A percentile compares a stretch with the other conserved stretches of the same genome.
Evolutionary conservation across 2,329 filamentous ascomycete genomes (phyloP).

Genomic region (Ceratocystis huliohia): DNA sequence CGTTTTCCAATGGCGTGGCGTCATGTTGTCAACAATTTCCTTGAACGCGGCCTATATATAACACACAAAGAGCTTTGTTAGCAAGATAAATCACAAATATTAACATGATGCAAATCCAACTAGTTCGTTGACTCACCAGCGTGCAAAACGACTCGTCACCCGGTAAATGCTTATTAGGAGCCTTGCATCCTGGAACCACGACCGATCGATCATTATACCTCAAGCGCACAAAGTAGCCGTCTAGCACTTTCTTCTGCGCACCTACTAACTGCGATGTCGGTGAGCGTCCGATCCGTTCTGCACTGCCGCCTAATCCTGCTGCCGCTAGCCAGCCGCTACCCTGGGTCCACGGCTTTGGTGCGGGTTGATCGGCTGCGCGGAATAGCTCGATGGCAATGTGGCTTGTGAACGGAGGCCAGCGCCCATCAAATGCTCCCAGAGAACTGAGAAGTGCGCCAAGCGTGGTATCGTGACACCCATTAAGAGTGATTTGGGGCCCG

Average conservation of each 20-base stretch:
- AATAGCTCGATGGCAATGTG: slow-evolving; percentile 89
- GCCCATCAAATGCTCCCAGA: slow-evolving; percentile 61
- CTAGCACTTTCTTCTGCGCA: slow-evolving; percentile 46
- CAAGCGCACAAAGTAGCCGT: slow-evolving; percentile 75
- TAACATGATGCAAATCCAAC: not conserved
- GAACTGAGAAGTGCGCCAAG: slow-evolving; percentile 66
- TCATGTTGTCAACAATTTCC: slow-evolving; percentile 78
- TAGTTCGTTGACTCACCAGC: slow-evolving; percentile 42
- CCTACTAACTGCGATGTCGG: slow-evolving; percentile 40
- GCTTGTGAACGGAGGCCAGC: slow-evolving; percentile 89
- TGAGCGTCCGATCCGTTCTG: slow-evolving; percentile 9
- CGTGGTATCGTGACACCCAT: slow-evolving; percentile 88
- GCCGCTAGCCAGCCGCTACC: slow-evolving; percentile 2
- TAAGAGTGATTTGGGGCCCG: slow-evolving; percentile 53
- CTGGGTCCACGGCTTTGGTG: not conserved
- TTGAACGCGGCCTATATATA: slow-evolving; percentile 67
- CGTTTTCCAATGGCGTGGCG: slow-evolving; percentile 61
- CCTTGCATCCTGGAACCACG: slow-evolving; percentile 66
- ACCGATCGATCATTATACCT: slow-evolving; percentile 83
- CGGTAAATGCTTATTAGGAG: slow-evolving; percentile 66
- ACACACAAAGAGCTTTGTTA: not conserved
- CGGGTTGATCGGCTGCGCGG: slow-evolving; percentile 28
- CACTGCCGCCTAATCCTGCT: not conserved
- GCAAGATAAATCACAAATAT: not conserved
- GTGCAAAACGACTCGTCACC: slow-evolving; percentile 88